Evolutionary conservation across 1,139 yeast species (phyloP), one percentile per base, ranked within the genome.

Genomic region (Saccharomycopsis phalli): DNA sequence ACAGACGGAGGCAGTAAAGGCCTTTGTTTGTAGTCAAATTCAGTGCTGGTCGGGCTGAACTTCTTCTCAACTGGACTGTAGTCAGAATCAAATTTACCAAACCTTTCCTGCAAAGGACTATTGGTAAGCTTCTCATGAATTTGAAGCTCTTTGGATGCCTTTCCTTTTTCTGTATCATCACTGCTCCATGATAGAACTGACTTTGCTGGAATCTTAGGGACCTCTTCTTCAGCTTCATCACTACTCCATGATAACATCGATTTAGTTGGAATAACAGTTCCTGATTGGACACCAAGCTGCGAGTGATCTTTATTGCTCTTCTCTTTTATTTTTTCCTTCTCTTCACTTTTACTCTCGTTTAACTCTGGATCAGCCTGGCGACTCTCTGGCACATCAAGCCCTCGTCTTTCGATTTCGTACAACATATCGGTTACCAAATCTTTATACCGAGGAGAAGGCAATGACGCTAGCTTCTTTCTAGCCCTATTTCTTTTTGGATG

Each of bases 401-500:
- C 70, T 53, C 98, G 68, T 53, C 95, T 72, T 54, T 81, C 87
- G 38, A 88, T 82, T 59, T 93, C 99, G 56, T 66, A 83, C 36
- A 82, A 66, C 35, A 91, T 88, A 59, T 93, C 99, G 43, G 83
- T 79, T 10, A 87, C 94, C 55, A 93, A 71, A 58, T 91, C 98
- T 54, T 80, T 80, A 61, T 91, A 91, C 46, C 97, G 64, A 8
- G 79, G 62, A 43, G 80, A 78, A 1, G 95, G 93, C 47, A 93
- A 70, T 34, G 86, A 76, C 2, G 96, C 82, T 50, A 93, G 69
- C 60, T 88, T 91, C 56, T 84, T 88, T 52, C 99, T 73, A 3
- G 98, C 98, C 59, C 87, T 95, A 58, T 93, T 93, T 54, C 98
- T 71, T 56, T 87, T 88, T 27, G 94, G 93, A 57, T 93, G 98